Conservation (phyloP, 805 yeast species). For the Candida stauntonica region DNA sequence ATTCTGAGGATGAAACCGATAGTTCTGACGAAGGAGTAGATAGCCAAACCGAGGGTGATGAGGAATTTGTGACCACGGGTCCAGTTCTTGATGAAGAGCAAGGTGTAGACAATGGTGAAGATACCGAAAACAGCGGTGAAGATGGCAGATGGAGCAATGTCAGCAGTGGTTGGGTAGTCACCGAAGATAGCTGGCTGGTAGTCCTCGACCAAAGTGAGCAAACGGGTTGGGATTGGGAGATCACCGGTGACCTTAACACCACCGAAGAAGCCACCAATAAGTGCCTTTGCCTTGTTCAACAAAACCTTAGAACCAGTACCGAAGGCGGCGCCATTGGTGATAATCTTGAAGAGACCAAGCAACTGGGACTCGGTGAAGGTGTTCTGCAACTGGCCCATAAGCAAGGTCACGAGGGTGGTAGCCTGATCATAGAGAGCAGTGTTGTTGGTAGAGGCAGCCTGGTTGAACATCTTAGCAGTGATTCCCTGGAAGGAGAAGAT, state of each 20-base stretch:
- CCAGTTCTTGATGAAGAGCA: constrained; percentile 43
- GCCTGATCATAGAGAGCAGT: constrained; percentile 10
- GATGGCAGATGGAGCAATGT: constrained; percentile 56
- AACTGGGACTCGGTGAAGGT: constrained; percentile 23
- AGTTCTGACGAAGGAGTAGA: constrained; percentile 50
- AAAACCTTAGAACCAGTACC: constrained; percentile 27
- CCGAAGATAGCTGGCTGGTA: constrained; percentile 56
- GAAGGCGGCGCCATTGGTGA: constrained; percentile 24
- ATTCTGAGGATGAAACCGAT: constrained; percentile 58
- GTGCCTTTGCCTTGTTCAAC: constrained; percentile 13
- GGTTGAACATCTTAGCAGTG: constrained; percentile 20
- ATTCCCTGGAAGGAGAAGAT: constrained; percentile 20
- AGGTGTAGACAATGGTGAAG: constrained; percentile 40
- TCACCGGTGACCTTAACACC: constrained; percentile 3
- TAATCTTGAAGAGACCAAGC: constrained; percentile 22
- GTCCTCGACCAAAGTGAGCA: constrained; percentile 16
- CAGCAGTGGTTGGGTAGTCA: constrained; percentile 48
- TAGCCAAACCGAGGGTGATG: constrained; percentile 47
- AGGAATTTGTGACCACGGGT: constrained; percentile 57
- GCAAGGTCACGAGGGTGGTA: constrained; percentile 16
- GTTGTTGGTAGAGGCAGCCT: constrained; percentile 14
- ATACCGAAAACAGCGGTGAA: constrained; percentile 51
- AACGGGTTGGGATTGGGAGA: constrained; percentile 17
- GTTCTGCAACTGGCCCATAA: constrained; percentile 16
- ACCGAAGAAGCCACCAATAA: constrained; percentile 22